These are phyloP conservation scores for Escallonia herrerae DNA, from an alignment of 129 eudicot genomes.

Conservation along the genomic window DNA sequence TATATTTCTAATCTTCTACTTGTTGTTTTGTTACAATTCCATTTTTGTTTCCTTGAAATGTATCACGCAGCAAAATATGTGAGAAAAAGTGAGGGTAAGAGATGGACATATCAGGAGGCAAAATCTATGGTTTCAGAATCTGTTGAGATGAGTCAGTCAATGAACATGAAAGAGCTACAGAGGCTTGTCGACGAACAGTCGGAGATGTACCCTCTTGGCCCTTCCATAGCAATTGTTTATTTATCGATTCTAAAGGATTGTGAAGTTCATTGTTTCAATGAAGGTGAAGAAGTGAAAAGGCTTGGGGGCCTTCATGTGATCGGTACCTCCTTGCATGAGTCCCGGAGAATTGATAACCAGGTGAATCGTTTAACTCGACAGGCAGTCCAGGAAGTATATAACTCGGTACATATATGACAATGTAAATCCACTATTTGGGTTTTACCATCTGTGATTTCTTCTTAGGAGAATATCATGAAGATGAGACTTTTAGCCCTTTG, in stretches of 20 bases:
- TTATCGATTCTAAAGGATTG: slow-evolving; percentile 75
- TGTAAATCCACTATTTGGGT: no score
- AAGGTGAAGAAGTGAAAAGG: slow-evolving; percentile 86
- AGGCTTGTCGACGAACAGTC: slow-evolving; percentile 73
- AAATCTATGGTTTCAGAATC: slow-evolving; percentile 69
- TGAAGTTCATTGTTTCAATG: slow-evolving; percentile 72
- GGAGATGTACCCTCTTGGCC: slow-evolving; percentile 92
- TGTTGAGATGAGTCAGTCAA: slow-evolving; percentile 74
- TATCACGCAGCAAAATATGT: slow-evolving; percentile 62
- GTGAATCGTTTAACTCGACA: slow-evolving; percentile 26
- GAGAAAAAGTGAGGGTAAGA: slow-evolving; percentile 66
- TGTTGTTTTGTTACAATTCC: not conserved
- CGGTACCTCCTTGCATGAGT: slow-evolving; percentile 96
- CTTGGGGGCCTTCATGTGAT: slow-evolving; percentile 99
- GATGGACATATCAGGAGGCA: slow-evolving; percentile 62
- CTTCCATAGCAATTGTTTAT: slow-evolving; percentile 82
- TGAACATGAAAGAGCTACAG: slow-evolving; percentile 43
- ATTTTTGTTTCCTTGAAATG: not conserved
- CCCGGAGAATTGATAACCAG: slow-evolving; percentile 98
- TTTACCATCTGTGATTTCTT: no score
- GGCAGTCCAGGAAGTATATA: not conserved
- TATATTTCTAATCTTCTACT: not conserved
- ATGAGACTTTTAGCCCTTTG: no score
- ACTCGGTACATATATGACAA: no score
- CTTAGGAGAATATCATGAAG: no score